Conservation (phyloP, 2,329 filamentous ascomycete species). For the Trichoderma atrobrunneum region DNA sequence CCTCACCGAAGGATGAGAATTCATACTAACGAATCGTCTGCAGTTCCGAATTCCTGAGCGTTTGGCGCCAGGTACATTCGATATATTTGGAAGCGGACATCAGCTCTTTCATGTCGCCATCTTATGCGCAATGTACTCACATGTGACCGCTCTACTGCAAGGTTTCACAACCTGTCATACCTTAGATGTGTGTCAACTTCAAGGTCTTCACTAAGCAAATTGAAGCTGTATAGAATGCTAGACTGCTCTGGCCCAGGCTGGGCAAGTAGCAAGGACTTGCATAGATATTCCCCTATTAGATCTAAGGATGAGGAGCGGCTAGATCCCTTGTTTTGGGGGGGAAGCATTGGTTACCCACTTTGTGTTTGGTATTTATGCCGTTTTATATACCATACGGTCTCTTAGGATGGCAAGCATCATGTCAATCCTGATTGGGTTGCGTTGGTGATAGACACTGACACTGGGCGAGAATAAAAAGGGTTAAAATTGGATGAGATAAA, state of each 20-base stretch:
- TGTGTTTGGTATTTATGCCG: neutral
- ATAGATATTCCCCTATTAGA: neutral
- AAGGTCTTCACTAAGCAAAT: neutral
- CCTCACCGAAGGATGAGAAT: neutral
- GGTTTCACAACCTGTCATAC: conserved; percentile 2
- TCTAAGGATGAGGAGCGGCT: neutral
- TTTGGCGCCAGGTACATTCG: neutral
- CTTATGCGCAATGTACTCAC: conserved; percentile 3
- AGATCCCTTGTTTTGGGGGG: neutral
- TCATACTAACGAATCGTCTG: neutral
- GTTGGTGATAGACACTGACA: no score
- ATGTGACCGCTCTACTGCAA: neutral
- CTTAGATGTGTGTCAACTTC: neutral
- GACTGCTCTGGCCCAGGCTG: neutral
- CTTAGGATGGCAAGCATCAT: neutral
- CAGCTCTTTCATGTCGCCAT: conserved; percentile 7
- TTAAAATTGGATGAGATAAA: no score
- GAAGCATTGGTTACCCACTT: neutral
- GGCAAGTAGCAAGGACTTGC: neutral
- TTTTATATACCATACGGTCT: neutral
- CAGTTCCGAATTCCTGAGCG: conserved; percentile 4
- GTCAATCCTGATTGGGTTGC: no score
- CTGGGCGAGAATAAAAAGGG: no score
- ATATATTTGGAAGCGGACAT: neutral
- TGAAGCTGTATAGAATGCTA: neutral